phyloP scores from a whole-genome alignment of 176 grass and related monocot species.

The maize (Zea mays) region Zm-B73-REFERENCE-NAM-5.0 NC_050102.1:175500001-175500500 shows the following conservation, averaged over 20 bases:
- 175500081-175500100: background rate
- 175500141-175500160: background rate
- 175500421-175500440: constrained; percentile 93
- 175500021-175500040: background rate
- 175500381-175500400: constrained; percentile 65
- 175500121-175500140: background rate
- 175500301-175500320: constrained; percentile 47
- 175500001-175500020: no score
- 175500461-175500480: constrained; percentile 75
- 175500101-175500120: background rate
- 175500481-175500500: constrained; percentile 82
- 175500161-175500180: background rate
- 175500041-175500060: background rate
- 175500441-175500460: constrained; percentile 98
- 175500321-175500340: background rate
- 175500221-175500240: background rate
- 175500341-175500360: background rate
- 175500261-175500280: constrained; percentile 93
- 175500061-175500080: background rate
- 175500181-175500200: background rate
- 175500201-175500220: background rate
- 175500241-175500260: constrained; percentile 65
- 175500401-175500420: constrained; percentile 87
- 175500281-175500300: constrained; percentile 71
- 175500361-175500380: background rate